These are phyloP conservation scores for Populus alba DNA, from an alignment of 345 rosid species.

Conservation along the genomic window DNA sequence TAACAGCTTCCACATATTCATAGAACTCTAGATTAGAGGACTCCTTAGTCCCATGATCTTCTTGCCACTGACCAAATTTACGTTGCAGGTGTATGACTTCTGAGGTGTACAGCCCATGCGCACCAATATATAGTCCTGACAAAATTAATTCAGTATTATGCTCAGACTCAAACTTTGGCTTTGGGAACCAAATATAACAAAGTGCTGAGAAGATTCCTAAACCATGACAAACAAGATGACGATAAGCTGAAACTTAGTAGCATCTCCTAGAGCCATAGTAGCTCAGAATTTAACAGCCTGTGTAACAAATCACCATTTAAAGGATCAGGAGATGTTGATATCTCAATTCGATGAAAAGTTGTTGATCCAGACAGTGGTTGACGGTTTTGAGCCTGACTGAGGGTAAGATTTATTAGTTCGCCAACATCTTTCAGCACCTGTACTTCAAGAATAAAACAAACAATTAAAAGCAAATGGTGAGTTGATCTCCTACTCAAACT, in stretches of 20 bases:
- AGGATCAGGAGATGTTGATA: constrained; percentile 62
- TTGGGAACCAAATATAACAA: constrained; percentile 6
- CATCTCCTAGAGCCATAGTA: constrained; percentile 6
- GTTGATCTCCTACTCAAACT: neutral
- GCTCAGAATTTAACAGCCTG: neutral
- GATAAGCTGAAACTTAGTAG: neutral
- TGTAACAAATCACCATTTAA: constrained; percentile 55
- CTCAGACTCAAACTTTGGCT: neutral
- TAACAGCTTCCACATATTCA: constrained; percentile 91
- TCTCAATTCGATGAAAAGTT: constrained; percentile 75
- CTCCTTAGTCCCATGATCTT: constrained; percentile 51
- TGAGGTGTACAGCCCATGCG: constrained; percentile 77
- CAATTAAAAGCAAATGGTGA: constrained; percentile 3
- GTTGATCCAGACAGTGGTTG: constrained; percentile 80
- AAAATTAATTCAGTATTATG: constrained; percentile 18
- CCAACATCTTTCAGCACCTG: constrained; percentile 89
- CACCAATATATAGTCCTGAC: constrained; percentile 84
- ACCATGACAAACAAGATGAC: neutral
- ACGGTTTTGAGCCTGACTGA: constrained; percentile 64
- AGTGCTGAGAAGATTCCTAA: neutral
- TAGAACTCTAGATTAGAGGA: constrained; percentile 66
- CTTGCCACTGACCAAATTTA: constrained; percentile 89
- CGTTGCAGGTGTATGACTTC: constrained; percentile 80
- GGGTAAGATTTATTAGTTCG: constrained; percentile 71
- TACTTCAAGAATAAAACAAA: constrained; percentile 12